Evolutionary conservation across 345 rosid genomes (phyloP).

Genomic region (Adansonia digitata): DNA sequence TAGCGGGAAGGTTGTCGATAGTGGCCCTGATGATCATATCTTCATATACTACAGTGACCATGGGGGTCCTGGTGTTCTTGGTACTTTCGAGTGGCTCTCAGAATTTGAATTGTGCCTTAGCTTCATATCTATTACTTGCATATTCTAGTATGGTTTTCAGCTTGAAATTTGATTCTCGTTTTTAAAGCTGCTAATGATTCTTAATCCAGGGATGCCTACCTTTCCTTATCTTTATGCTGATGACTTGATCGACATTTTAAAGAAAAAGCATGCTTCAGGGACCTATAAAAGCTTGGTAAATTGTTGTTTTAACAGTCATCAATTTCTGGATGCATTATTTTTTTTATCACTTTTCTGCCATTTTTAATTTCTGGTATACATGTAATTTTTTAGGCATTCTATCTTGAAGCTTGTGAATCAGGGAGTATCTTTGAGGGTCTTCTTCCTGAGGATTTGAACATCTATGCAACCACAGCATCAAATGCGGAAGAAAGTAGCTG

Average conservation of each 20-base stretch:
- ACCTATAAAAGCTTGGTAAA: constrained; percentile 79
- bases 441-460: constrained; percentile 83
- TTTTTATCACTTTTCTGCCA: background rate
- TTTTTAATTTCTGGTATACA: background rate
- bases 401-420: constrained; percentile 99
- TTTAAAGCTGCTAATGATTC: background rate
- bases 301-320: background rate
- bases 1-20: constrained; percentile 88
- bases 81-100: constrained; percentile 24
- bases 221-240: constrained; percentile 69
- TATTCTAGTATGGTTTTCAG: background rate
- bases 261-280: constrained; percentile 77
- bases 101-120: background rate
- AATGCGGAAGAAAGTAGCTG: constrained; percentile 97
- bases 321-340: background rate
- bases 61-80: constrained; percentile 96
- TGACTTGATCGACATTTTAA: constrained; percentile 67
- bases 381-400: constrained; percentile 65
- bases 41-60: constrained; percentile 86
- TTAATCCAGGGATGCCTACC: constrained; percentile 85
- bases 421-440: constrained; percentile 99
- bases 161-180: background rate
- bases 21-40: constrained; percentile 65
- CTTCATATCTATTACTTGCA: background rate
- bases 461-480: constrained; percentile 92